Base-by-base conservation (phyloP, 2,329 filamentous ascomycete species). In the Atkinsonella texensis region DNA sequence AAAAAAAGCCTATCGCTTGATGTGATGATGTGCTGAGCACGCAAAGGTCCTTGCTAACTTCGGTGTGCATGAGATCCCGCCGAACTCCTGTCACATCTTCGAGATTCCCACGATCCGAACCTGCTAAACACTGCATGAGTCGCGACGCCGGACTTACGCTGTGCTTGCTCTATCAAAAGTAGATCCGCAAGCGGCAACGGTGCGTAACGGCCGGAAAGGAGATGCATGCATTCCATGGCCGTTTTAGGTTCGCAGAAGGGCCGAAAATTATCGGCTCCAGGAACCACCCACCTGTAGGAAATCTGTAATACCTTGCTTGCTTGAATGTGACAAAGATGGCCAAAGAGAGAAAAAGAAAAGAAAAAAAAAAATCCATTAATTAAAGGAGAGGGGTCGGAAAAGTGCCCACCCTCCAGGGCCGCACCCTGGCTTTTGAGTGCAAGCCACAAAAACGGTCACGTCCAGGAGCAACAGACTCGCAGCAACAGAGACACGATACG, bases 211-310 rank as follows among this genome's bases (percentile, higher is more conserved):
- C 43, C 17, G 43, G 23, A 46, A 46, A 31, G 23, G 49, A 33
- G 20, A 33, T 18, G 23, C 35, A 23, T 46, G 48, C 48, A 39
- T 50, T 33, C 40, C 17, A 46, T n/a, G 4, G n/a, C 15, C 43
- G 18, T 44, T 28, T 33, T 32, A 38, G 20, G 41, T 43, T 15
- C 17, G 18, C 18, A 32, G 43, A 20, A 20, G n/a, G 49, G n/a
- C 49, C 49, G 49, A 51, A 46, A 33, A 46, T 46, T 23, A 23
- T 51, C 49, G 49, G 49, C 49, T 46, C 35, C 32, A 39, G 39
- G 28, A 20, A 49, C 38, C 17, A 23, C 39, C 23, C 20, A 33
- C 17, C n/a, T 35, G 15, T 12, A 15, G 31, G 23, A 28, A 33
- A 42, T 10, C 28, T 33, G 47, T 32, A 20, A 43, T 13, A 35